These are phyloP conservation scores for Trifolium fragiferum DNA, from an alignment of 306 rosid genomes.

Conservation along the genomic window DNA sequence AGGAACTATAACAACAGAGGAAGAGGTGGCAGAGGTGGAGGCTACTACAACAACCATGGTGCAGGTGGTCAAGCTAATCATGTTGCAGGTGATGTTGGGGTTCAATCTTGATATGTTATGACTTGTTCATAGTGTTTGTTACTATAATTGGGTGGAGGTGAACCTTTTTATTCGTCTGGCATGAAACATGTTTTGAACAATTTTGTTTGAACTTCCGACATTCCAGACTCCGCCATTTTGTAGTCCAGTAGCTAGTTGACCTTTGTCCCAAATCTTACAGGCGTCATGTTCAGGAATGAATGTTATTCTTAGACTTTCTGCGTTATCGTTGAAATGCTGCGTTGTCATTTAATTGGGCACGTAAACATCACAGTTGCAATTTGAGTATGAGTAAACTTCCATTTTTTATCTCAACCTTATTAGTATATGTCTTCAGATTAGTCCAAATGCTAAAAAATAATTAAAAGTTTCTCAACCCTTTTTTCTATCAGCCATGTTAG, in stretches of 20 bases:
- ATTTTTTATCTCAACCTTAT: background rate
- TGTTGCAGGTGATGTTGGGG: conserved; percentile 69
- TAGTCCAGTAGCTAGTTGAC: conserved; percentile 43
- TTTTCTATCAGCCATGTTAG: background rate
- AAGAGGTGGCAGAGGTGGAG: conserved; percentile 81
- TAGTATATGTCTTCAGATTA: background rate
- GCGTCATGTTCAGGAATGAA: conserved; percentile 29
- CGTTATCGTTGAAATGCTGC: background rate
- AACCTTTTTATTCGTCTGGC: conserved; percentile 50
- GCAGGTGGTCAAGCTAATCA: conserved; percentile 60
- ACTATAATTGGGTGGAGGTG: conserved; percentile 52
- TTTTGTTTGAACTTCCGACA: conserved; percentile 54
- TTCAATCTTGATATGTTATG: conserved; percentile 56
- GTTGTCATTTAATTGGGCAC: background rate
- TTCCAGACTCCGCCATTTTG: conserved; percentile 56
- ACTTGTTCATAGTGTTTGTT: conserved; percentile 52
- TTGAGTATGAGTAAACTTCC: background rate
- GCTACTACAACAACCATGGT: conserved; percentile 57
- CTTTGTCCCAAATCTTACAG: conserved; percentile 43
- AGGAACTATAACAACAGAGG: conserved; percentile 75
- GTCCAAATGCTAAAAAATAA: background rate
- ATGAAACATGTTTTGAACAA: conserved; percentile 50
- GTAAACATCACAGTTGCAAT: background rate
- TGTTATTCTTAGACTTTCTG: conserved; percentile 26
- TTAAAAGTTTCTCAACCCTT: background rate